A percentile compares a stretch with the other conserved stretches of the same genome.
These are phyloP conservation scores for Candida koratica DNA, from an alignment of 805 yeast genomes.

Conservation along the genomic window DNA sequence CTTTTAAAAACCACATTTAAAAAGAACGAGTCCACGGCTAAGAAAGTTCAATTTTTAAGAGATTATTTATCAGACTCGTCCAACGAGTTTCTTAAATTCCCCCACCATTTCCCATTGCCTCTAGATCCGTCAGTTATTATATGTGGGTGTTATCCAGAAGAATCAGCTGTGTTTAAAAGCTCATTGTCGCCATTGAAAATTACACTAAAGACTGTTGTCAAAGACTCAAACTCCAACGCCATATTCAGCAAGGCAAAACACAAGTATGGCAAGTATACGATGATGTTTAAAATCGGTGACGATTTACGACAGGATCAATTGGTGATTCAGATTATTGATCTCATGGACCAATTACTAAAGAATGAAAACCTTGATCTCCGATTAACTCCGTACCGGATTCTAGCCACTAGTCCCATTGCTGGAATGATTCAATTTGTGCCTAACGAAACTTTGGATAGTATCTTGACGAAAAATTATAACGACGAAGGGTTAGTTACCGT, in stretches of 20 bases:
- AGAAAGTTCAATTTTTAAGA: slow-evolving; percentile 66
- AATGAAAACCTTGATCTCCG: slow-evolving; percentile 87
- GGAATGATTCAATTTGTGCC: slow-evolving; percentile 96
- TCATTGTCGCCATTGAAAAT: slow-evolving; percentile 86
- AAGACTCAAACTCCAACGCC: slow-evolving; percentile 21
- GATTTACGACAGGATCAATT: slow-evolving; percentile 95
- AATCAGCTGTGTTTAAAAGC: slow-evolving; percentile 84
- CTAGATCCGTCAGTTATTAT: slow-evolving; percentile 75
- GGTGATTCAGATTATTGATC: slow-evolving; percentile 85
- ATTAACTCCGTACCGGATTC: slow-evolving; percentile 81
- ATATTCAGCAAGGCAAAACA: slow-evolving; percentile 28
- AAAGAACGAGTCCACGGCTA: slow-evolving; percentile 71
- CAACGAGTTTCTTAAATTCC: slow-evolving; percentile 36
- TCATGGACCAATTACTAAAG: slow-evolving; percentile 84
- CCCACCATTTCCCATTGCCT: slow-evolving; percentile 65
- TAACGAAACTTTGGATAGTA: slow-evolving; percentile 80
- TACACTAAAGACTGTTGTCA: slow-evolving; percentile 57
- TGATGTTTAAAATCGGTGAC: slow-evolving; percentile 94
- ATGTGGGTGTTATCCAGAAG: slow-evolving; percentile 73
- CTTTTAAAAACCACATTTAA: slow-evolving; percentile 50
- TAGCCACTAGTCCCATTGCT: slow-evolving; percentile 86
- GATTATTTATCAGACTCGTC: slow-evolving; percentile 49
- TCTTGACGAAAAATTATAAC: slow-evolving; percentile 34
- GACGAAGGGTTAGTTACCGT: slow-evolving; percentile 4
- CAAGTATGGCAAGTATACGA: slow-evolving; percentile 52